Evolutionary conservation across 306 rosid species (phyloP), one percentile per base, ranked within the genome.

Genomic region (Oxytropis ochrocephala): DNA sequence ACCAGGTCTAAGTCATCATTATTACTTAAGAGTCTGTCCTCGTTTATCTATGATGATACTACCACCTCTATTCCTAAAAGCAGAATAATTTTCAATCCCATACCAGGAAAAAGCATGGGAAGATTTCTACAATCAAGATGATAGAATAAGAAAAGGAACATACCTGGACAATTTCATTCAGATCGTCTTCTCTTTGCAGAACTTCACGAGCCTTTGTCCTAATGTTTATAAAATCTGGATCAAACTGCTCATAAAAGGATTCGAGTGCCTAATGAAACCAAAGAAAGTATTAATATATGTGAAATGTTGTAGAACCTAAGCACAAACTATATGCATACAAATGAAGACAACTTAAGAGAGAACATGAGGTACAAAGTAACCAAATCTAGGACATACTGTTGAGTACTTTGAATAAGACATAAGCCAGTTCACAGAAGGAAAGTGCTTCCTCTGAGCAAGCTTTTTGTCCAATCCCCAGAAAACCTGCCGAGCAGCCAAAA

Each of bases 401-500:
- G 99, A 88, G 81, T 95, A 95, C 75, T 95, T 95, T 5, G 99
- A 95, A 83, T 95, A 95, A 13, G 99, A 95, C 61, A 95, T 91
- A 73, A 95, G 99, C 99, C 99, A 95, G 85, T 95, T 95, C 48
- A 95, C 99, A 67, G 99, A 91, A 64, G 99, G 99, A 77, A 95
- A 95, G 73, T 95, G 99, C 86, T 95, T 95, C 82, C 99, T 91
- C 87, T 95, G 99, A 43, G 99, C 99, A 84, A 95, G 97, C 75
- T 95, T 95, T 76, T 95, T 95, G 80, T 95, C 99, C 81, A 95
- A 78, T 69, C 99, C 99, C 99, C 99, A 95, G 86, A 95, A 95
- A 75, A 95, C 99, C 99, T 95, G 78, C 71, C 69, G 51, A 71
- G 52, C 33, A 74, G 56, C 30, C 39, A 49, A 30, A 56, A 68